Conservation (phyloP, 2,329 filamentous ascomycete genomes). For the Ambrosiella xylebori region DNA sequence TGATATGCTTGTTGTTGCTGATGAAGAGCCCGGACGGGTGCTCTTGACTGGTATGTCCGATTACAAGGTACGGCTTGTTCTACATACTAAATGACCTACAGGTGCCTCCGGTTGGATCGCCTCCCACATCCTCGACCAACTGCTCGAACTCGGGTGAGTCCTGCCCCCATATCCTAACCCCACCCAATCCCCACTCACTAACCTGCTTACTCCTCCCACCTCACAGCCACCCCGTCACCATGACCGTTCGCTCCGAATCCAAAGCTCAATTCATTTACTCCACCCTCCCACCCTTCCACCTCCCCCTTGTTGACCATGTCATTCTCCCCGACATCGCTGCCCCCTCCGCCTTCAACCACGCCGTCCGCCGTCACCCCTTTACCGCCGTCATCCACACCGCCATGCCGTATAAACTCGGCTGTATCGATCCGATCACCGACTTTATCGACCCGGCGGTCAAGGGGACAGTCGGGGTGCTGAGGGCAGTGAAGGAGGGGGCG, state of each 20-base stretch:
- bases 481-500: conserved; percentile 27
- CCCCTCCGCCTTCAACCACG: conserved; percentile 50
- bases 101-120: conserved; percentile 38
- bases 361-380: conserved; percentile 30
- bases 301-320: conserved; percentile 22
- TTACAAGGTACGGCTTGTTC: not conserved
- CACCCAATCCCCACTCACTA: not conserved
- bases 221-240: conserved; percentile 6
- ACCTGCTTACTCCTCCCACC: too few relatives aligned
- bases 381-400: conserved; percentile 61
- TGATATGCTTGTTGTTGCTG: not conserved
- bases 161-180: not conserved
- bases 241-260: conserved; percentile 17
- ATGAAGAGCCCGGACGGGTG: not conserved
- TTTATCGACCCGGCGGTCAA: conserved; percentile 39
- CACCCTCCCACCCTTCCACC: conserved; percentile 19
- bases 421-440: conserved; percentile 30
- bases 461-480: conserved; percentile 32
- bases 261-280: conserved; percentile 29
- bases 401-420: conserved; percentile 54
- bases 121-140: conserved; percentile 31
- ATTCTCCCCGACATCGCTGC: conserved; percentile 59
- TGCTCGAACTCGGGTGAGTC: conserved; percentile 20
- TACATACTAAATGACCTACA: conserved; percentile 13
- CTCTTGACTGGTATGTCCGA: conserved; percentile 5